Evolutionary conservation across 1,284 basidiomycete genomes (phyloP).

Genomic region (Grifola frondosa): DNA sequence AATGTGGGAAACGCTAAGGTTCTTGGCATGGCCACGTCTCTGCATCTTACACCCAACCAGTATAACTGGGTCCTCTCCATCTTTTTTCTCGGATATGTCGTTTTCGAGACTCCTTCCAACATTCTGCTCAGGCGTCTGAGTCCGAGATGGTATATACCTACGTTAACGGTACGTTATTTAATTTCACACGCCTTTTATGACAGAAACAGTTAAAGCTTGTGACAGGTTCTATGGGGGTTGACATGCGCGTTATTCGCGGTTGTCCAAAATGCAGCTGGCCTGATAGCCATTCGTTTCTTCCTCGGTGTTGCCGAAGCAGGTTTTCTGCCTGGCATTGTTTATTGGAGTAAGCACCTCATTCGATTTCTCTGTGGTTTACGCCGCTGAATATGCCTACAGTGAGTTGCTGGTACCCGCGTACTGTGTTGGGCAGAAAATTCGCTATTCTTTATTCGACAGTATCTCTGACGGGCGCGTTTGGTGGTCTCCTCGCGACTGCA

Average conservation of each 20-base stretch:
- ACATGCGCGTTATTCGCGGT: conserved; percentile 40
- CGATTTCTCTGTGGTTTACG: not conserved
- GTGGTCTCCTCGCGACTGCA: conserved; percentile 50
- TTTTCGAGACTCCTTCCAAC: conserved; percentile 63
- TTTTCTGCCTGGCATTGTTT: conserved; percentile 59
- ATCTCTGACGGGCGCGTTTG: conserved; percentile 62
- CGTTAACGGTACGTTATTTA: conserved; percentile 25
- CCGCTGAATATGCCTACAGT: conserved; percentile 12
- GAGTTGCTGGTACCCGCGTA: conserved; percentile 32
- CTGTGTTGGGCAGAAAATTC: conserved; percentile 24
- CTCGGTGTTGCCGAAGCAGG: conserved; percentile 41
- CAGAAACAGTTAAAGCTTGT: not conserved
- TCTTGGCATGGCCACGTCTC: conserved; percentile 23
- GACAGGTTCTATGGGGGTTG: conserved; percentile 23
- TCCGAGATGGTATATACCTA: conserved; percentile 51
- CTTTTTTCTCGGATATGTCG: conserved; percentile 67
- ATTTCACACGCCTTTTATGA: not conserved
- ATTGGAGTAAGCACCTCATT: conserved; percentile 40
- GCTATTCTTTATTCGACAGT: conserved; percentile 57
- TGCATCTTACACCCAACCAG: conserved; percentile 35
- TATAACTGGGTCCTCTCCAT: conserved; percentile 64
- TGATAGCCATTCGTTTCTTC: conserved; percentile 66
- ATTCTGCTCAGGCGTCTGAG: conserved; percentile 27
- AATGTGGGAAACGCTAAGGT: conserved; percentile 47
- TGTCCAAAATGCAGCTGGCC: conserved; percentile 48